Conservation (phyloP, 225 moss, liverwort and hornwort genomes). For the Takakia lepidozioides region DNA sequence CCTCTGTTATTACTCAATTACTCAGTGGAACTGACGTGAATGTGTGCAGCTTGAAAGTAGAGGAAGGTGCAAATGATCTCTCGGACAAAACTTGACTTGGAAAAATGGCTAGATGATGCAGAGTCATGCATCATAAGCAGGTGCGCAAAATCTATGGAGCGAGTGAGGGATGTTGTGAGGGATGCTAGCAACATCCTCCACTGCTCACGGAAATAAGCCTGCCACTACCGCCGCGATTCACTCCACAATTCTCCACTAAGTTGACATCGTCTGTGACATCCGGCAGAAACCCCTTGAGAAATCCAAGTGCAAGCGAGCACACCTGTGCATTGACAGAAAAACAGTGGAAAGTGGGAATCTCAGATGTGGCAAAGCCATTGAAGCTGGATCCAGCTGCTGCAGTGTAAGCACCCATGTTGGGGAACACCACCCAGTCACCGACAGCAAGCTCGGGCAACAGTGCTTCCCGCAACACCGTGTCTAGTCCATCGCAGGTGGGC, state of each 20-base stretch:
- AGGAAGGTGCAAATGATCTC: too few species aligned
- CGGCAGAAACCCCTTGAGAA: not conserved
- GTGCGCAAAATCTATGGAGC: too few species aligned
- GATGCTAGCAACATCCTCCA: not conserved
- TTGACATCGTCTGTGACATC: too few species aligned
- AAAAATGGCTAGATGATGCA: too few species aligned
- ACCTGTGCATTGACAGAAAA: not conserved
- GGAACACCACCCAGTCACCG: slow-evolving; percentile 36
- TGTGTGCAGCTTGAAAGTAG: too few species aligned
- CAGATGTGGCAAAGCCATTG: slow-evolving; percentile 19
- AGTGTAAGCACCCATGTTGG: slow-evolving; percentile 39
- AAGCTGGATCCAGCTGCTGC: slow-evolving; percentile 26
- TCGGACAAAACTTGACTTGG: too few species aligned
- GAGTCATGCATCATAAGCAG: too few species aligned
- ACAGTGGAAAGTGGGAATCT: slow-evolving; percentile 12
- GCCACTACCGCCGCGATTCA: not conserved
- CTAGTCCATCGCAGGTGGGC: slow-evolving; percentile 27
- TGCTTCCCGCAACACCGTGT: slow-evolving; percentile 18
- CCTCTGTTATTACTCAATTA: too few species aligned
- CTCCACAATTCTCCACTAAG: slow-evolving; percentile 1
- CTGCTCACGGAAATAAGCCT: not conserved
- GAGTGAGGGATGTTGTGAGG: too few species aligned
- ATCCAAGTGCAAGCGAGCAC: not conserved
- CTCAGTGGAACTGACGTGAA: too few species aligned
- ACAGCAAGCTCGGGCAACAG: slow-evolving; percentile 18